These are phyloP conservation scores for Sporisorium sorghi DNA, from an alignment of 1,284 basidiomycete genomes.

Conservation along the genomic window DNA sequence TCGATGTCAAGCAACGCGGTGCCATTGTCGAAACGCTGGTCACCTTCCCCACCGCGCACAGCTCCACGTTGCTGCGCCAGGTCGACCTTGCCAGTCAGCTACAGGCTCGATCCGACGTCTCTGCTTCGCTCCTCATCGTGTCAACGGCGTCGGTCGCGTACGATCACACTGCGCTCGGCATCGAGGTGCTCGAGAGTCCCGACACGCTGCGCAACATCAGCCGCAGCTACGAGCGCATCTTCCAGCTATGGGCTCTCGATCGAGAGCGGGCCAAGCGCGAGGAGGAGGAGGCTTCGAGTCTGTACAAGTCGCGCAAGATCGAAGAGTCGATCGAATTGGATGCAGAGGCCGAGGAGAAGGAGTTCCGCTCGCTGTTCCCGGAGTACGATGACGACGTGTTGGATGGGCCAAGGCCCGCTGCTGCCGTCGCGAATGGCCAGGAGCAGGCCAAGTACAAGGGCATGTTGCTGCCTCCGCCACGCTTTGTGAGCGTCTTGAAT, in stretches of 20 bases:
- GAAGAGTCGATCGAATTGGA: slow-evolving; percentile 77
- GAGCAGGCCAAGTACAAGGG: slow-evolving; percentile 19
- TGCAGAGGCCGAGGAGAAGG: slow-evolving; percentile 78
- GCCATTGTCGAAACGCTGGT: slow-evolving; percentile 57
- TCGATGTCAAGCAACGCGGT: slow-evolving; percentile 36
- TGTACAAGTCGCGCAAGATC: slow-evolving; percentile 81
- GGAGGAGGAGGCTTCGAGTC: slow-evolving; percentile 77
- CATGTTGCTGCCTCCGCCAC: slow-evolving; percentile 35
- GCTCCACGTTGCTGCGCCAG: slow-evolving; percentile 49
- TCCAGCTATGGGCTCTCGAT: slow-evolving; percentile 85
- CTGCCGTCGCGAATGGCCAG: slow-evolving; percentile 4
- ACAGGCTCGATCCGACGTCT: slow-evolving; percentile 57
- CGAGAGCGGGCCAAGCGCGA: slow-evolving; percentile 78
- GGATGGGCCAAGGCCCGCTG: slow-evolving; percentile 21
- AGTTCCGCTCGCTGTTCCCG: slow-evolving; percentile 85
- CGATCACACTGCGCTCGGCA: slow-evolving; percentile 30
- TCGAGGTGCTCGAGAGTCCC: slow-evolving; percentile 25
- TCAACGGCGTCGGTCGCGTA: slow-evolving; percentile 36
- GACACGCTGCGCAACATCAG: slow-evolving; percentile 40
- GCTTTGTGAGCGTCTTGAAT: slow-evolving; percentile 33
- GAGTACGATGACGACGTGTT: slow-evolving; percentile 79
- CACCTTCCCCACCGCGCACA: slow-evolving; percentile 61
- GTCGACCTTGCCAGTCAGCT: slow-evolving; percentile 55
- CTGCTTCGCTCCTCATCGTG: slow-evolving; percentile 48
- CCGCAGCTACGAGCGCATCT: slow-evolving; percentile 77